Base-by-base conservation (phyloP, 176 grass and related monocot genomes). In the Aegilops tauschii region DNA sequence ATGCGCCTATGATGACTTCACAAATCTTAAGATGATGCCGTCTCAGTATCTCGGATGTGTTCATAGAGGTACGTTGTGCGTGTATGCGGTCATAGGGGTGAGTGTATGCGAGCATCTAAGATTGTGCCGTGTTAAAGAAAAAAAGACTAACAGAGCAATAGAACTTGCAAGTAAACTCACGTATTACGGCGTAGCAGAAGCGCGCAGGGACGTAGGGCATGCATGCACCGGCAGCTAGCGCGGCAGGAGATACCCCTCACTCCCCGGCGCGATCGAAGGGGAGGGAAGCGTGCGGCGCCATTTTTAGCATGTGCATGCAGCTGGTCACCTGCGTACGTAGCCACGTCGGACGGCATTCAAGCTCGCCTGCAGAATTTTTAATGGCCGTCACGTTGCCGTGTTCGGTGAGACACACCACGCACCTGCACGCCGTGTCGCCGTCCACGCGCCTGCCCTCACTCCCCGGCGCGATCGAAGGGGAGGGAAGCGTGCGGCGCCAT, bases 311-410 rank as follows among this genome's bases (percentile, higher is more conserved):
- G 42, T 59, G 56, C 45, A 54, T 17, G 27, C 21, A 63, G 47
- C 56, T 59, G 56, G 27, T 77, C 47, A 54, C 50, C 5, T 54
- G 6, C 50, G 14, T 52, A 54, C 45, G 73, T 73, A 73, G 69
- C n/a, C n/a, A 10, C n/a, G 61, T 27, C 23, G 71, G 71, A 74
- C 44, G 71, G 71, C 71, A 63, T 63, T 63, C 21, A 63, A 63
- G 61, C 61, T 27, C 64, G 5, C 21, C 69, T 44, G 69, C 69
- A 63, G 5, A 20, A 62, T 18, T 64, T 49, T 35, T 65, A 75
- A 87, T 87, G 85, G 85, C 20, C 21, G 68, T 58, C 85, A 81
- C 59, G 68, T 23, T 63, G 85, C n/a, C 69, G 20, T 87, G 78
- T 75, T 47, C 65, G 80, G 49, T 21, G 54, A 54, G 56, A 59